These are phyloP conservation scores for Phytophthora idaei DNA, from an alignment of 352 stramenopile species.

Conservation along the genomic window DNA sequence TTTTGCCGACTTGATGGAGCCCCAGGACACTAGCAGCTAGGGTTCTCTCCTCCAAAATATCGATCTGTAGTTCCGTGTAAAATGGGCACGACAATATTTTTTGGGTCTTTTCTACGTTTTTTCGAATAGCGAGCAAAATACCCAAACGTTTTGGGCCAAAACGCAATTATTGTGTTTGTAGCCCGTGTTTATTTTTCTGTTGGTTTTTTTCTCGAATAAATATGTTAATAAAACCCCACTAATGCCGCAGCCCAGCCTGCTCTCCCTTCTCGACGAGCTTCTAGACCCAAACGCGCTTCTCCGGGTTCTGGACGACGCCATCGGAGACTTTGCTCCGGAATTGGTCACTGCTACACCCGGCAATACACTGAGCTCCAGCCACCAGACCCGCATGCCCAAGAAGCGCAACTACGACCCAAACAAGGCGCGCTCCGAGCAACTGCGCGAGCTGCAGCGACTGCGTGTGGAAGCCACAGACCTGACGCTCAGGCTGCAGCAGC, in stretches of 20 bases:
- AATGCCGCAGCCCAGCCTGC: neutral
- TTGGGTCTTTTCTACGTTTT: no score
- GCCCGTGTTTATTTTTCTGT: no score
- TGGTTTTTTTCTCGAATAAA: no score
- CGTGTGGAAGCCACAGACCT: conserved; percentile 7
- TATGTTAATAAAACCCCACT: no score
- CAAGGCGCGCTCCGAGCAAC: conserved; percentile 18
- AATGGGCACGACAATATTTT: no score
- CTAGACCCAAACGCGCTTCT: neutral
- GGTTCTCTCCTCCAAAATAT: neutral
- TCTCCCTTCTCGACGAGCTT: no score
- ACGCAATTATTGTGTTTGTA: no score
- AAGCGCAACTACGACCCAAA: conserved; percentile 28
- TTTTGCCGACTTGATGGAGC: neutral
- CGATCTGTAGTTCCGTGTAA: neutral
- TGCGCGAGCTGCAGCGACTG: conserved; percentile 8
- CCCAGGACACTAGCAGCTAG: neutral
- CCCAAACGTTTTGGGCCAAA: no score
- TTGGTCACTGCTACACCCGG: neutral
- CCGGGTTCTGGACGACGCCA: neutral
- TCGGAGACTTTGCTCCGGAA: neutral
- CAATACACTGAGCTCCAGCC: neutral
- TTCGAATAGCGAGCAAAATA: no score
- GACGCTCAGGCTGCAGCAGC: conserved; percentile 7
- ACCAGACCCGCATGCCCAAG: conserved; percentile 1